Evolutionary conservation across 768 basidiomycete genomes (phyloP), one percentile per base, ranked within the genome.

Genomic region (Lactarius quietus): DNA sequence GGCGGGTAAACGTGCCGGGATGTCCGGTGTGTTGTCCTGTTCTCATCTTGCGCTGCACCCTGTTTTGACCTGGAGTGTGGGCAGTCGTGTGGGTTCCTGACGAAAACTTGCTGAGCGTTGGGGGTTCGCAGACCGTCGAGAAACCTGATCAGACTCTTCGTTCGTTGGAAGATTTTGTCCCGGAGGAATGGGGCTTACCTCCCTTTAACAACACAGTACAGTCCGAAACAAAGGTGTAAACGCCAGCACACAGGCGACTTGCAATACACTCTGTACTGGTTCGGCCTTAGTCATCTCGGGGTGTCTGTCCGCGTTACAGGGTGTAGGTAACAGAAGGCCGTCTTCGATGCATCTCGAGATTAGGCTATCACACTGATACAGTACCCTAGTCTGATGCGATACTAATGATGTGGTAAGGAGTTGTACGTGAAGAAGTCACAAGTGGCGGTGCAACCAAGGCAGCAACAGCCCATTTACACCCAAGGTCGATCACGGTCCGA

Each of bases 1-100:
- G 68, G 91, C 92, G 8, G 93, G 87, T 4, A 90, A 89, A 72
- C 80, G 89, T 63, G 92, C 92, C 3, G 92, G 90, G 14, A 94
- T 95, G 93, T 82, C 86, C 63, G 92, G 93, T 93, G 62, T 41
- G 82, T 70, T 2, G 26, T 33, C 17, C 41, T n/a, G 65, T 51
- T 35, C n/a, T 38, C 28, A 26, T 28, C 14, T 17, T n/a, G n/a
- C n/a, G 23, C 18, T 29, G 38, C 68, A 18, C 35, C 23, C 20
- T 60, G 15, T 43, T n/a, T 39, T 38, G n/a, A 28, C 23, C 36
- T 29, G n/a, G 18, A 31, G 53, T 23, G 48, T 52, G 64, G 51
- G 36, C 69, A 93, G 92, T 93, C 36, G 80, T 92, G 3, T 95
- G 93, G 93, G 84, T 94, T 18, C 93, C 93, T 2, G 93, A 95